phyloP scores from a whole-genome alignment of 1,139 yeast genomes.

The Saccharomyces hybrid region DNA sequence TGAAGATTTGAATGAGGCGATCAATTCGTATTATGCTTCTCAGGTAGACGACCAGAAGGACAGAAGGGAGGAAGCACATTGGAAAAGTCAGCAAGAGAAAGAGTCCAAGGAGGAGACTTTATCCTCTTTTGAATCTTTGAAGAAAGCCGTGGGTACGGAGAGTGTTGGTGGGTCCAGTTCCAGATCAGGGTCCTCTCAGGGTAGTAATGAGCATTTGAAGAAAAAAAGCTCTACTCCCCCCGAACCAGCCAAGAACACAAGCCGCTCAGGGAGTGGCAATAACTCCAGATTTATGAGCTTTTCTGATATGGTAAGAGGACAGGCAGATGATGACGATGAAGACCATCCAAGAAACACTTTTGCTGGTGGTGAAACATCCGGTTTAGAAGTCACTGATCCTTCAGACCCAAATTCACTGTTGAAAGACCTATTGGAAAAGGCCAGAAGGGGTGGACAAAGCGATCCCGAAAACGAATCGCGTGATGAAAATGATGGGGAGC shows the following conservation, averaged over 20 bases:
- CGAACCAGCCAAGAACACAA: conserved; percentile 1
- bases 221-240: conserved; percentile 1
- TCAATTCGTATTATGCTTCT: conserved; percentile 30
- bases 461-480: conserved; percentile 29
- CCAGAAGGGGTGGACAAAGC: conserved; percentile 41
- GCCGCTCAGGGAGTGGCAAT: conserved; percentile 6
- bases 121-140: not conserved
- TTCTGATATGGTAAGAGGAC: conserved; percentile 42
- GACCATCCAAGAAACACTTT: conserved; percentile 64
- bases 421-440: conserved; percentile 53
- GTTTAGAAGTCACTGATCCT: conserved; percentile 89
- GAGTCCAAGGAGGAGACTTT: not conserved
- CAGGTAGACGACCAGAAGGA: conserved; percentile 7
- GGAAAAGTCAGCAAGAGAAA: not conserved
- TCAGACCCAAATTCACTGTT: conserved; percentile 47
- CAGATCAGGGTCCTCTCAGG: not conserved
- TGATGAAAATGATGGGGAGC: conserved; percentile 29
- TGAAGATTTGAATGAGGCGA: conserved; percentile 29
- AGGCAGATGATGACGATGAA: conserved; percentile 52
- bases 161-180: not conserved
- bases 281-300: conserved; percentile 42
- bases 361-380: conserved; percentile 94
- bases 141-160: not conserved
- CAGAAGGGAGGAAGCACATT: not conserved
- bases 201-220: conserved; percentile 1